A percentile compares a stretch with the other conserved stretches of the same genome.
Evolutionary conservation across 2,329 filamentous ascomycete species (phyloP).

Genomic region (Tympanopsis confertula): DNA sequence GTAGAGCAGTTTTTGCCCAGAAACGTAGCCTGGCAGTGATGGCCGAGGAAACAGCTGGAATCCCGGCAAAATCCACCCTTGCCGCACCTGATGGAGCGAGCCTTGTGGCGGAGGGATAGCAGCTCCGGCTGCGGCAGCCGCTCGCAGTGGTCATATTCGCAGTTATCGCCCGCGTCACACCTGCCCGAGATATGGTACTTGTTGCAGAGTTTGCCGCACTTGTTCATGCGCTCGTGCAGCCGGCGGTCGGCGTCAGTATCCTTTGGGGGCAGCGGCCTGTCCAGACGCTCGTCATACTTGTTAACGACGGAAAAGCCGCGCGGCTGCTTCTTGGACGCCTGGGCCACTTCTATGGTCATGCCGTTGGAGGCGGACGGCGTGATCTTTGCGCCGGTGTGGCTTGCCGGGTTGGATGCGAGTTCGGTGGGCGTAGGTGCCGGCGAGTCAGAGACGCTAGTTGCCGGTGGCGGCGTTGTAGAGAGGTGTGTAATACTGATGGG

Average conservation of each 20-base stretch:
- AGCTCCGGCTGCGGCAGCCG: conserved; percentile 7
- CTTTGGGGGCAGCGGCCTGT: conserved; percentile 12
- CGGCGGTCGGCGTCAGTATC: conserved; percentile 8
- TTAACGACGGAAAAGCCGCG: too few species aligned
- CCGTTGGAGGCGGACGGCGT: too few species aligned
- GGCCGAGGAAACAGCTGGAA: conserved; percentile 7
- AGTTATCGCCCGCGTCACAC: conserved; percentile 7
- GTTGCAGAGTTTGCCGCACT: conserved; percentile 10
- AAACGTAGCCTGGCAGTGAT: conserved; percentile 8
- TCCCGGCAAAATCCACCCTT: conserved; percentile 7
- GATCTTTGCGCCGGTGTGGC: too few species aligned
- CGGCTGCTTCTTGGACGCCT: too few species aligned
- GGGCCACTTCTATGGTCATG: too few species aligned
- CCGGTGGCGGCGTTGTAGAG: too few species aligned
- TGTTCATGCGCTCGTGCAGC: conserved; percentile 7
- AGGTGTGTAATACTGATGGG: too few species aligned
- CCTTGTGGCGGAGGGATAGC: conserved; percentile 8
- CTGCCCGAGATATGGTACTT: conserved; percentile 7
- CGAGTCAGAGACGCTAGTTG: too few species aligned
- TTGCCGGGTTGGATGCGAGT: too few species aligned
- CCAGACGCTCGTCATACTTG: conserved; percentile 15
- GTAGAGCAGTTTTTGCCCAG: conserved; percentile 7
- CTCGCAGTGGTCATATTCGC: conserved; percentile 9
- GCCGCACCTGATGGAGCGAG: conserved; percentile 7
- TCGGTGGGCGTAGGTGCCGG: too few species aligned